These are phyloP conservation scores for Erodium maritimum DNA, from an alignment of 345 rosid genomes.

Conservation along the genomic window DNA sequence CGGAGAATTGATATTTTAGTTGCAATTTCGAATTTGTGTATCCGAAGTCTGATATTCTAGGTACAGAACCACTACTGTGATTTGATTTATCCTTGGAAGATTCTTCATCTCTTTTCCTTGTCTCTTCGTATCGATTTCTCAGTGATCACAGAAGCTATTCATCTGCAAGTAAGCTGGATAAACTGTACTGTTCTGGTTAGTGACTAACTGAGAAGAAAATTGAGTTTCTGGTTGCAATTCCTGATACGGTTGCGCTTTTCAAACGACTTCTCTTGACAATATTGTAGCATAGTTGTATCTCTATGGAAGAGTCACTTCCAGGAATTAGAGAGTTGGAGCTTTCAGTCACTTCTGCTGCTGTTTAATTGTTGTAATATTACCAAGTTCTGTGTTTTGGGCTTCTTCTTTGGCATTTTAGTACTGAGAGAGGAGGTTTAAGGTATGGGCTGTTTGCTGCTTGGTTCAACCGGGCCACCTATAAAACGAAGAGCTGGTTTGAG, in stretches of 20 bases:
- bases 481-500: conserved; percentile 40
- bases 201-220: not conserved
- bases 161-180: not conserved
- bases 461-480: conserved; percentile 35
- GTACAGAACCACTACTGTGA: not conserved
- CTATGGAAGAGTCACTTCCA: not conserved
- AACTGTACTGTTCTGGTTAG: not conserved
- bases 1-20: not conserved
- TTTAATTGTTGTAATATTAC: not conserved
- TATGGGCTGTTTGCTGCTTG: conserved; percentile 26
- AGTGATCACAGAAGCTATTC: not conserved
- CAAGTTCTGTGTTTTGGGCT: not conserved
- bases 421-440: conserved; percentile 5
- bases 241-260: too few relatives aligned
- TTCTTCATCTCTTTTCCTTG: not conserved
- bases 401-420: not conserved
- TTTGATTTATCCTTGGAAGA: not conserved
- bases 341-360: not conserved
- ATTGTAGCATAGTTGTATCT: not conserved
- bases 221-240: not conserved
- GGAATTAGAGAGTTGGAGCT: not conserved
- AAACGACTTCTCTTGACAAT: not conserved
- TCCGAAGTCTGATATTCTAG: not conserved
- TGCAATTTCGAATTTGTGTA: not conserved
- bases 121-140: not conserved